Evolutionary conservation across 768 basidiomycete genomes (phyloP), one percentile per base, ranked within the genome.

Genomic region (Rhizopogon vesiculosus): DNA sequence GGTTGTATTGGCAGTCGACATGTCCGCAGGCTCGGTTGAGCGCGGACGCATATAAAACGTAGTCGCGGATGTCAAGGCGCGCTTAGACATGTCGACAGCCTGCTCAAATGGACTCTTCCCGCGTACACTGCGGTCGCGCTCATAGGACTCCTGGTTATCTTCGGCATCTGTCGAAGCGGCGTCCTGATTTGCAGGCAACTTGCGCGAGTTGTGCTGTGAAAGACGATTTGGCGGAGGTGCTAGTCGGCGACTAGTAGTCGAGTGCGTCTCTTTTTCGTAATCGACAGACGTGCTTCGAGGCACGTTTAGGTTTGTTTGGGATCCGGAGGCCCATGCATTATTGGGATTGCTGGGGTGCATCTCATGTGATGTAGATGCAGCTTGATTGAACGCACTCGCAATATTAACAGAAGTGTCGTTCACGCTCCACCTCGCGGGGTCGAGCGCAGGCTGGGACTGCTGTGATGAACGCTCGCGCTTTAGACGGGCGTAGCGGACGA

Each of bases 401-500:
- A 92, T 86, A 70, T 91, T 89, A 50, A 93, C 92, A 18, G 90
- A 86, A 44, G 92, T 93, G 70, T 91, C 89, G 64, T 87, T 87
- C 56, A 90, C 82, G 56, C 68, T 66, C 86, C 86, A 89, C 77
- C 77, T 83, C 63, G 84, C 79, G 42, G 90, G 89, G 51, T 84
- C 76, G 59, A 72, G 66, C 13, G 70, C 61, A 48, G 40, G 42
- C 54, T 44, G 45, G 18, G 44, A 51, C 54, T 56, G 46, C 33
- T 64, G 65, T 54, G 61, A 54, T 39, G 69, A 59, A 57, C 75
- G 74, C 55, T 78, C 74, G 59, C 71, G 75, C 57, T 80, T 80
- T 31, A 77, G 69, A 41, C 74, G 78, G 35, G 78, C 73, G 66
- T 76, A 78, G 50, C 76, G 78, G 38, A 74, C 72, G 64, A 78